Conservation (phyloP, 768 basidiomycete genomes). For the Pluteus cervinus region DNA sequence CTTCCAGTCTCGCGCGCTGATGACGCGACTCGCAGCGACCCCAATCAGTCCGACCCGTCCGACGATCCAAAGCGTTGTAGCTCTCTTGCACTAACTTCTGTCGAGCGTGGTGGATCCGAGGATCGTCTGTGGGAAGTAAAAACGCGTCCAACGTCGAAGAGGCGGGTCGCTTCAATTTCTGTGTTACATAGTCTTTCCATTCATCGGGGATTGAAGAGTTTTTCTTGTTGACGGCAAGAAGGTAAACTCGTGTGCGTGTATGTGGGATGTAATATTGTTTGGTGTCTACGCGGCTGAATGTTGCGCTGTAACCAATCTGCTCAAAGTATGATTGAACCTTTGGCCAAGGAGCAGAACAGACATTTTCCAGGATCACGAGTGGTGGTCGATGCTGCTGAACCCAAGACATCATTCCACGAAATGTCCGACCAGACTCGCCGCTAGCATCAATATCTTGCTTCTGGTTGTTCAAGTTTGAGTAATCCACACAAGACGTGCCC, state of each 20-base stretch:
- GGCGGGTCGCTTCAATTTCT: constrained; percentile 72
- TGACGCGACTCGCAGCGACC: constrained; percentile 89
- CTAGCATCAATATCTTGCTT: constrained; percentile 86
- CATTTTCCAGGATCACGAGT: constrained; percentile 93
- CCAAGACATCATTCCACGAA: constrained; percentile 94
- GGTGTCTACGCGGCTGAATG: constrained; percentile 66
- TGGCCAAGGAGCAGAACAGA: constrained; percentile 85
- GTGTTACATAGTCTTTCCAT: constrained; percentile 60
- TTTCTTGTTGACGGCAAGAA: constrained; percentile 70
- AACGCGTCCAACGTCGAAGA: constrained; percentile 90
- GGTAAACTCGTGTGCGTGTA: constrained; percentile 86
- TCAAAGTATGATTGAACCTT: constrained; percentile 73
- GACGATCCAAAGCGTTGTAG: constrained; percentile 57
- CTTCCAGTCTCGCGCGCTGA: constrained; percentile 80
- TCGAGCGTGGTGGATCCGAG: constrained; percentile 84
- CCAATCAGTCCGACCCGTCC: constrained; percentile 82
- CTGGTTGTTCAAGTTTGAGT: constrained; percentile 91
- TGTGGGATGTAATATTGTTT: constrained; percentile 94
- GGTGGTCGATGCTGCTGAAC: constrained; percentile 81
- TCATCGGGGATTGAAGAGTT: constrained; percentile 52
- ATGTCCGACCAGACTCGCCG: constrained; percentile 92
- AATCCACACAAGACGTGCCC: constrained; percentile 95
- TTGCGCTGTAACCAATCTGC: constrained; percentile 69
- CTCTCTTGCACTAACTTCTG: constrained; percentile 75
- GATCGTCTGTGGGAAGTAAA: constrained; percentile 85